Evolutionary conservation across 2,329 filamentous ascomycete species (phyloP).

Genomic region (Penicillium frequentans): DNA sequence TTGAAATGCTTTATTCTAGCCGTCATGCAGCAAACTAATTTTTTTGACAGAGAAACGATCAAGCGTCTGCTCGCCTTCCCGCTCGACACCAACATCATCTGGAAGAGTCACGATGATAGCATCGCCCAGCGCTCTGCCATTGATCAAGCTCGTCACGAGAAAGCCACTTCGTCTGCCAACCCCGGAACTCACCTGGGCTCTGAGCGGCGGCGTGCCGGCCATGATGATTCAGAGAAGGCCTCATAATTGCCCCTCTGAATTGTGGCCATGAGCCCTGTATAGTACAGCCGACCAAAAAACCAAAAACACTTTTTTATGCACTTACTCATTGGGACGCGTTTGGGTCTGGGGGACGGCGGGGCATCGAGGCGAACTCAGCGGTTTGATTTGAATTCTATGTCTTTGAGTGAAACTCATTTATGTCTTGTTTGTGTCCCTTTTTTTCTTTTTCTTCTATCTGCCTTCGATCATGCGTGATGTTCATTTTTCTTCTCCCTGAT

Average conservation of each 20-base stretch:
- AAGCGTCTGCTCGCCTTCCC: conserved; percentile 86
- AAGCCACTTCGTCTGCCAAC: conserved; percentile 49
- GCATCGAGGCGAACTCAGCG: conserved; percentile 42
- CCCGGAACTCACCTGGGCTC: conserved; percentile 33
- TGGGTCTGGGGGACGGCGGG: conserved; percentile 34
- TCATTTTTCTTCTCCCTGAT: conserved; percentile 9
- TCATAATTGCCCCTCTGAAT: conserved; percentile 24
- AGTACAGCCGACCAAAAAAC: conserved; percentile 35
- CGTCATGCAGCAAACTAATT: conserved; percentile 18
- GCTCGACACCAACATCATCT: conserved; percentile 84
- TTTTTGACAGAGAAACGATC: conserved; percentile 73
- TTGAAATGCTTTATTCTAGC: conserved; percentile 2
- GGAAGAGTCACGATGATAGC: conserved; percentile 94
- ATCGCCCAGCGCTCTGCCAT: conserved; percentile 89
- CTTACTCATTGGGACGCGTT: conserved; percentile 39
- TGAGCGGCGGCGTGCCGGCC: conserved; percentile 45
- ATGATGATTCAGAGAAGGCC: conserved; percentile 48
- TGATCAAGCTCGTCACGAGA: conserved; percentile 88
- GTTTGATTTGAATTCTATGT: conserved; percentile 28
- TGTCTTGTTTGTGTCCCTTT: conserved; percentile 17
- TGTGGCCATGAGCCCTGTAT: conserved; percentile 36
- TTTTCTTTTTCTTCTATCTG: conserved; percentile 11
- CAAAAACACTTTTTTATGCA: conserved; percentile 25
- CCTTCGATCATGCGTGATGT: conserved; percentile 21
- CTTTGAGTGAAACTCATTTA: conserved; percentile 27